Evolutionary conservation across 2,329 filamentous ascomycete genomes (phyloP).

Genomic region (Colletotrichum cuscutae): DNA sequence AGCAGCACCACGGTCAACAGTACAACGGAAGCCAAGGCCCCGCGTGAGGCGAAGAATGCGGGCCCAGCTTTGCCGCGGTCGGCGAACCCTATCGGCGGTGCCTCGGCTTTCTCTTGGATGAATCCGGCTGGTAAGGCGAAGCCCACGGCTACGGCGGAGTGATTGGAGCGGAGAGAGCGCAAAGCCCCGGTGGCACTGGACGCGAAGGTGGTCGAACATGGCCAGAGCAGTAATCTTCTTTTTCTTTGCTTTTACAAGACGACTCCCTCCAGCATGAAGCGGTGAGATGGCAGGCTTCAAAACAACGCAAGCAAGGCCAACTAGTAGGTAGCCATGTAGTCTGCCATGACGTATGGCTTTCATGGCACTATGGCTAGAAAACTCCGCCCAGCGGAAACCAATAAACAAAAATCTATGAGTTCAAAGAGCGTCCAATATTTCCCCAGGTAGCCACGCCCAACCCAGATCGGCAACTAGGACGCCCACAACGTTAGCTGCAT

Average conservation of each 20-base stretch:
- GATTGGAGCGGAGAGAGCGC: background rate
- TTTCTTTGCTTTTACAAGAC: slow-evolving; percentile 27
- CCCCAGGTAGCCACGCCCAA: background rate
- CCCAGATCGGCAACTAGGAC: background rate
- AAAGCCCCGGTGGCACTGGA: slow-evolving; percentile 26
- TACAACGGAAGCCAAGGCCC: slow-evolving; percentile 42
- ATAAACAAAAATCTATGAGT: background rate
- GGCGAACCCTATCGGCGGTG: slow-evolving; percentile 89
- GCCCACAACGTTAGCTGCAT: background rate
- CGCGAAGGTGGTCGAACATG: background rate
- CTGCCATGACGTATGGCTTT: slow-evolving; percentile 16
- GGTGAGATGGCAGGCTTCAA: slow-evolving; percentile 17
- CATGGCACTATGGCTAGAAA: slow-evolving; percentile 15
- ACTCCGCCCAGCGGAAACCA: slow-evolving; percentile 20
- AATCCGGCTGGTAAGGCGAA: slow-evolving; percentile 64
- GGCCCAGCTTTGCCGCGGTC: slow-evolving; percentile 61
- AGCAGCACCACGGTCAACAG: slow-evolving; percentile 47
- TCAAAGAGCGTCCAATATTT: background rate
- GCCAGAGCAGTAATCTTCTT: slow-evolving; percentile 28
- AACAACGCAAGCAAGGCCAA: slow-evolving; percentile 15
- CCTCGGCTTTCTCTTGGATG: slow-evolving; percentile 94
- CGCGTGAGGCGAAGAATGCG: slow-evolving; percentile 45
- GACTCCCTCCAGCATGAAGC: slow-evolving; percentile 10
- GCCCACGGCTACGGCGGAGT: slow-evolving; percentile 40
- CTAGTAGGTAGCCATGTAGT: slow-evolving; percentile 24